phyloP scores from a whole-genome alignment of 306 rosid species.

The Spatholobus suberectus region DNA sequence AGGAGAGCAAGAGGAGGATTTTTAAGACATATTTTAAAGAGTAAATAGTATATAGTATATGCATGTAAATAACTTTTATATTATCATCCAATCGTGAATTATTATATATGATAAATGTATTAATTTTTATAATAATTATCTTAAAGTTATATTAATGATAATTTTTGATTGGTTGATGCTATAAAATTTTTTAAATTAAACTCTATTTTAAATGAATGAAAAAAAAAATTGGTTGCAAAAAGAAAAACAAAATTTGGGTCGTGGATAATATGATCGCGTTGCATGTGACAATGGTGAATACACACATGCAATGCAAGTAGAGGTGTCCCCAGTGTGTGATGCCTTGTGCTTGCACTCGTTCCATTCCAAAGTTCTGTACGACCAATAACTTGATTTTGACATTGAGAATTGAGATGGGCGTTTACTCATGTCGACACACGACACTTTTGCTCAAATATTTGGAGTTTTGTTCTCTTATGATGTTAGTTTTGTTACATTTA shows the following conservation, averaged over 20 bases:
- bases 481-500: not conserved
- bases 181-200: too few species aligned
- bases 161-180: too few species aligned
- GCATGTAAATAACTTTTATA: too few species aligned
- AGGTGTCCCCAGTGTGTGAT: not conserved
- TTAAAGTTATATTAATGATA: too few species aligned
- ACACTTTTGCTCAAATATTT: not conserved
- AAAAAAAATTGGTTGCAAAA: not conserved
- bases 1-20: not conserved
- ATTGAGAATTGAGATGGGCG: not conserved
- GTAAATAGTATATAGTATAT: too few species aligned
- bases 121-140: too few species aligned
- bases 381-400: constrained; percentile 31
- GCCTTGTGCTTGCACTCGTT: not conserved
- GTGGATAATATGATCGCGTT: not conserved
- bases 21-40: not conserved
- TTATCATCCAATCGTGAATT: too few species aligned
- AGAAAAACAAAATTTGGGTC: not conserved
- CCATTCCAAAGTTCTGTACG: constrained; percentile 9
- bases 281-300: constrained; percentile 13
- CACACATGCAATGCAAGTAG: not conserved
- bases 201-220: not conserved
- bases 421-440: not conserved
- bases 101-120: too few species aligned
- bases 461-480: not conserved